These are phyloP conservation scores for Fusarium decemcellulare DNA, from an alignment of 2,329 filamentous ascomycete species.

Conservation along the genomic window DNA sequence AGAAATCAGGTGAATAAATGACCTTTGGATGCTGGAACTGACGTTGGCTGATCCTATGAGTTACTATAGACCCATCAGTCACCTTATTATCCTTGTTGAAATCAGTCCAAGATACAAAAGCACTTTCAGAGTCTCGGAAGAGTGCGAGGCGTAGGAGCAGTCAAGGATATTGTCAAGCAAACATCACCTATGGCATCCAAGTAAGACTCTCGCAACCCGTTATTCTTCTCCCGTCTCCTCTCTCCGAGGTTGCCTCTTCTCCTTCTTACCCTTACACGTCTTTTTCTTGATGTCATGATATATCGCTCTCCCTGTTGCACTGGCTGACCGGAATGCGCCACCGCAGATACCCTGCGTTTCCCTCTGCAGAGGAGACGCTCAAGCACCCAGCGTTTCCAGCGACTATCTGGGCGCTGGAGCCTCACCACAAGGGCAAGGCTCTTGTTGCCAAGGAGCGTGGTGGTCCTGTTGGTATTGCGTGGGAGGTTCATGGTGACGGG, in stretches of 20 bases:
- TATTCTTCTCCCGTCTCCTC: background rate
- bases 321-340: slow-evolving; percentile 20
- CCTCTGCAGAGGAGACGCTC: slow-evolving; percentile 70
- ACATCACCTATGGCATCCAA: slow-evolving; percentile 28
- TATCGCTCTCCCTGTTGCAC: background rate
- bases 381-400: slow-evolving; percentile 77
- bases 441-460: slow-evolving; percentile 79
- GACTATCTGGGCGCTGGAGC: slow-evolving; percentile 78
- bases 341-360: slow-evolving; percentile 43
- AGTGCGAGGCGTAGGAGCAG: background rate
- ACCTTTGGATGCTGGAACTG: background rate
- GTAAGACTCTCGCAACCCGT: slow-evolving; percentile 21
- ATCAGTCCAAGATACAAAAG: background rate
- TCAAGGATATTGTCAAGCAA: slow-evolving; percentile 22
- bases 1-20: background rate
- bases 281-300: background rate
- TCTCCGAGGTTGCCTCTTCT: background rate
- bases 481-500: slow-evolving; percentile 85
- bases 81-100: background rate
- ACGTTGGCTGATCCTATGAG: background rate
- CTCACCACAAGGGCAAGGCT: slow-evolving; percentile 72
- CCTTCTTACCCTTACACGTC: background rate
- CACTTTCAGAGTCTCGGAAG: background rate
- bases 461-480: slow-evolving; percentile 82
- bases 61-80: background rate